phyloP scores from a whole-genome alignment of 352 stramenopile genomes.

The Phytopythium delawarense region DNA sequence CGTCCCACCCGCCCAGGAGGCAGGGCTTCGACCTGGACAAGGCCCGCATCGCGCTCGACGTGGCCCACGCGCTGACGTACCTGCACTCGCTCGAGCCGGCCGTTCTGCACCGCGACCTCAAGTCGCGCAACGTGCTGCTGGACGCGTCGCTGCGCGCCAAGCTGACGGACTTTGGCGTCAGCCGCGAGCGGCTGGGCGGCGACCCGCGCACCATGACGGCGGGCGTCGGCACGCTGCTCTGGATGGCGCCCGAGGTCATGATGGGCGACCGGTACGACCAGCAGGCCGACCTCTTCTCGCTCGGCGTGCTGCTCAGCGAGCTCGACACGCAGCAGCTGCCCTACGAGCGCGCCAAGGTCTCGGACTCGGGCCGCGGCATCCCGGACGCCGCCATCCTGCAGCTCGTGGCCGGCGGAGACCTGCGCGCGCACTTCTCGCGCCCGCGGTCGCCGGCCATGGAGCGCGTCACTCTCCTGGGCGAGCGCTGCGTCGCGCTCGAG shows the following conservation, averaged over 20 bases:
- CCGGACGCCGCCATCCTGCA: slow-evolving; percentile 27
- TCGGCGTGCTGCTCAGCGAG: slow-evolving; percentile 27
- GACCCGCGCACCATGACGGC: slow-evolving; percentile 11
- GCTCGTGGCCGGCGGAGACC: slow-evolving; percentile 22
- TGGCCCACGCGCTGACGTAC: slow-evolving; percentile 37
- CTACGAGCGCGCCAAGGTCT: slow-evolving; percentile 25
- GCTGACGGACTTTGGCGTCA: slow-evolving; percentile 17
- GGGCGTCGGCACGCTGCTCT: slow-evolving; percentile 10
- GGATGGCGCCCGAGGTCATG: slow-evolving; percentile 10
- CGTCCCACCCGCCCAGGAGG: too few relatives aligned
- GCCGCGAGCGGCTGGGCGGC: neutral
- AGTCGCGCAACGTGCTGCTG: slow-evolving; percentile 73
- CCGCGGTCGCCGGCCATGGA: slow-evolving; percentile 1
- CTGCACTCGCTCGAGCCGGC: slow-evolving; percentile 35
- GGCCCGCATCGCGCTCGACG: too few relatives aligned
- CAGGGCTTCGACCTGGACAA: too few relatives aligned
- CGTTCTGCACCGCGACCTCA: slow-evolving; percentile 60
- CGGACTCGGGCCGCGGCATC: slow-evolving; percentile 21
- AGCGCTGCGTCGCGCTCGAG: slow-evolving; percentile 1
- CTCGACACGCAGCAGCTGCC: slow-evolving; percentile 28
- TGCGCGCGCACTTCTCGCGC: slow-evolving; percentile 22
- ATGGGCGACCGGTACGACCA: slow-evolving; percentile 30
- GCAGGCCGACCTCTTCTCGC: slow-evolving; percentile 28
- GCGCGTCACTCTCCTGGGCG: neutral
- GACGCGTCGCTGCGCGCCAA: slow-evolving; percentile 59